phyloP scores from a whole-genome alignment of 1,284 basidiomycete genomes.

The Macrocybe sp. region DNA sequence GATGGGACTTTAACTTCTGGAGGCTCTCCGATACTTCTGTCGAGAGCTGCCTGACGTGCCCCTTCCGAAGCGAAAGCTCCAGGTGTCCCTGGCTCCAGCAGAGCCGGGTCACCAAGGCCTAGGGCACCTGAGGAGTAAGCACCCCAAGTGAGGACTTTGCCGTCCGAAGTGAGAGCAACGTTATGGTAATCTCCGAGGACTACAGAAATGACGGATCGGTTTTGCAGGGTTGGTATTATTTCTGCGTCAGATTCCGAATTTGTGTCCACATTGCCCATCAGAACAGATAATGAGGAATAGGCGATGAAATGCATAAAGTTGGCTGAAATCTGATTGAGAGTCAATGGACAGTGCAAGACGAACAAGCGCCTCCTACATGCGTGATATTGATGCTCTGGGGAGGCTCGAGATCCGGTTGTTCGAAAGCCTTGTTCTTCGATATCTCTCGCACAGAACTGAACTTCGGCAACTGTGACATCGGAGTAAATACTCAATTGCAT shows the following conservation, averaged over 20 bases:
- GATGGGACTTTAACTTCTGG: conserved; percentile 54
- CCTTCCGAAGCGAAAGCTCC: conserved; percentile 50
- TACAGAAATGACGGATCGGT: conserved; percentile 74
- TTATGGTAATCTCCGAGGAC: conserved; percentile 88
- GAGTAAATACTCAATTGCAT: conserved; percentile 46
- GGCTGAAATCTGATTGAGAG: conserved; percentile 65
- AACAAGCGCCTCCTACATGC: conserved; percentile 44
- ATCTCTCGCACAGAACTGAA: too few relatives aligned
- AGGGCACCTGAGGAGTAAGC: conserved; percentile 72
- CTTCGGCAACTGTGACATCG: conserved; percentile 25
- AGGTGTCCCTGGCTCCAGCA: conserved; percentile 46
- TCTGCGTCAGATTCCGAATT: conserved; percentile 41
- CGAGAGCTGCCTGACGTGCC: conserved; percentile 26
- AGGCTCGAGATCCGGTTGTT: conserved; percentile 25
- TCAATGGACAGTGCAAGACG: conserved; percentile 6
- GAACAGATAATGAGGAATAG: conserved; percentile 71
- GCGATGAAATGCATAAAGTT: conserved; percentile 77
- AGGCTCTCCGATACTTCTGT: conserved; percentile 28
- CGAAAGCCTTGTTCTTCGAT: conserved; percentile 28
- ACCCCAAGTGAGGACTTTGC: conserved; percentile 85
- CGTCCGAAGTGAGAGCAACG: conserved; percentile 75
- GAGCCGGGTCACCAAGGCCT: conserved; percentile 71
- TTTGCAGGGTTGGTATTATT: conserved; percentile 68
- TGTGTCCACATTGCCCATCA: conserved; percentile 51
- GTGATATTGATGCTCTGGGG: conserved; percentile 56